Evolutionary conservation across 257 asterid genomes (phyloP), one percentile per base, ranked within the genome.

Genomic region (Gynochthodes officinalis): DNA sequence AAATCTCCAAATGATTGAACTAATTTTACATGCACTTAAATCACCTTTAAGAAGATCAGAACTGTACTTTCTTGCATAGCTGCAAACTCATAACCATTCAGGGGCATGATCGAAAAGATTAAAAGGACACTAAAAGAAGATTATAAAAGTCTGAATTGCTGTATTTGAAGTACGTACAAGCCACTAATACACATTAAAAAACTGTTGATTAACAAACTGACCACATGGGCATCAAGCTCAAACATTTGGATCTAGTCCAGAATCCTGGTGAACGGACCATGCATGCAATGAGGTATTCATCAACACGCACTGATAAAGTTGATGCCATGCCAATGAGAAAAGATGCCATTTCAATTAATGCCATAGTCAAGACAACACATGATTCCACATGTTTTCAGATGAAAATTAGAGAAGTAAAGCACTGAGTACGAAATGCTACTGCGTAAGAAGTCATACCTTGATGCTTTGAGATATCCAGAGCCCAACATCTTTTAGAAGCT

Each of bases 381-480:
- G 19, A 25, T 40, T 18, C 49, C 13, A 8, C 37, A 69, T 2
- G 61, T 1, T 58, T 53, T 11, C 14, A 39, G 32, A 9, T 43
- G n/a, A 43, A 23, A 76, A 59, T 37, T 50, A 1, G 19, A 18
- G 16, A 2, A n/a, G 21, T 55, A 13, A 70, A 63, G 15, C 52
- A 44, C 25, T 3, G 49, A 64, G 49, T 69, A 55, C 46, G 27
- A 16, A 42, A 12, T 60, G 25, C 15, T 27, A 44, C 15, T 5
- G 7, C 28, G 42, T 15, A 35, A 18, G 40, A 16, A 33, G 25
- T 54, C 18, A 61, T 73, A 90, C 98, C 97, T 94, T 94, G 43
- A 94, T 94, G 42, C 75, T 79, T 57, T 88, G 95, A 9, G 96
- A 88, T 67, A 94, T 79, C 98, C 98, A 94, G 5, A 89, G 86